These are phyloP conservation scores for Calonectria fujianensis DNA, from an alignment of 2,329 filamentous ascomycete species.

Conservation along the genomic window DNA sequence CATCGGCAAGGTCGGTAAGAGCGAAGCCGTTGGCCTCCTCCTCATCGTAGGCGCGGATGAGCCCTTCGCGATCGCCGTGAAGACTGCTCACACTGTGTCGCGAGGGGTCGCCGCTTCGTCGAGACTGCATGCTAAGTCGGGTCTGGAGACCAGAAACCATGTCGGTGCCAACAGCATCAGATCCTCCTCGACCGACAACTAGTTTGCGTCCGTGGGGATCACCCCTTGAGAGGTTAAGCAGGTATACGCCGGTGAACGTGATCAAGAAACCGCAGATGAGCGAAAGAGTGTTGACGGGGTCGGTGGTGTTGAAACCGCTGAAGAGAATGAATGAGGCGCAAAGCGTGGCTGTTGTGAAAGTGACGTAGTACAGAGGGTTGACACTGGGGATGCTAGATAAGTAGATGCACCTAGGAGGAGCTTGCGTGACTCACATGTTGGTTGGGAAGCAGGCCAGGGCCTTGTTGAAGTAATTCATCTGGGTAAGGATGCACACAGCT, in stretches of 20 bases:
- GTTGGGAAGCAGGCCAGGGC: constrained; percentile 97
- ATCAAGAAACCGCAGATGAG: constrained; percentile 94
- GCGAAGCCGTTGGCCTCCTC: constrained; percentile 85
- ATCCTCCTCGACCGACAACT: constrained; percentile 76
- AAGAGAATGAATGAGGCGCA: constrained; percentile 97
- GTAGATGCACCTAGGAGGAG: background rate
- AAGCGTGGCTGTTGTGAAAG: constrained; percentile 95
- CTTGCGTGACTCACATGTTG: constrained; percentile 83
- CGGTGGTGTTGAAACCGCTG: constrained; percentile 95
- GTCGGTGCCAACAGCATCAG: constrained; percentile 92
- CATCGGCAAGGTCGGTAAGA: constrained; percentile 85
- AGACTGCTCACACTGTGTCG: constrained; percentile 79
- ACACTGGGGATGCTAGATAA: constrained; percentile 74
- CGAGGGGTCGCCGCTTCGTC: constrained; percentile 81
- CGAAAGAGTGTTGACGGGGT: constrained; percentile 93
- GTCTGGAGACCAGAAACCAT: constrained; percentile 93
- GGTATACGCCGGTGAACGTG: constrained; percentile 96
- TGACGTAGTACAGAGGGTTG: constrained; percentile 97
- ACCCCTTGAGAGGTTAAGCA: constrained; percentile 94
- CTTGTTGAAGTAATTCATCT: constrained; percentile 99
- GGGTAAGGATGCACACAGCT: constrained; percentile 93
- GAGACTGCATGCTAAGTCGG: constrained; percentile 92
- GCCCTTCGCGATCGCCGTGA: constrained; percentile 83
- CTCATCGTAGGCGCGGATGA: constrained; percentile 93
- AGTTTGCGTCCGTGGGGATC: constrained; percentile 88